Conservation (phyloP, 2,329 filamentous ascomycete species). For the Aaosphaeria arxii region DNA sequence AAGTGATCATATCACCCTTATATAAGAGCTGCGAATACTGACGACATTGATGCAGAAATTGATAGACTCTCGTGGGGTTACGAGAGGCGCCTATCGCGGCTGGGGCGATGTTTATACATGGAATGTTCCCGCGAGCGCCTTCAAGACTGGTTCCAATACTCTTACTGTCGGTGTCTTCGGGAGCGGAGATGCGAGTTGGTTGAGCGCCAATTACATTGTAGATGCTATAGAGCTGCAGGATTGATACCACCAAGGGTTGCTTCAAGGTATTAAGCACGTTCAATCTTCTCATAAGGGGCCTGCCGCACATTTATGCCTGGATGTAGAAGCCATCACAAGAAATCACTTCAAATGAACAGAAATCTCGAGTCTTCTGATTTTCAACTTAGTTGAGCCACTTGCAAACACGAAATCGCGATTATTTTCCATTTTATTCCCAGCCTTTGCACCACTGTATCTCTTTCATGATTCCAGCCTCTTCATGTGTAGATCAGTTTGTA, state of each 20-base stretch:
- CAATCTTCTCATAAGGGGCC: no score
- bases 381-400: no score
- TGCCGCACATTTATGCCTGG: no score
- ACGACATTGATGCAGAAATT: slow-evolving; percentile 8
- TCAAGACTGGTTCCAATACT: slow-evolving; percentile 15
- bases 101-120: slow-evolving; percentile 20
- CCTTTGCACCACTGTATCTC: no score
- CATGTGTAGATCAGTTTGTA: no score
- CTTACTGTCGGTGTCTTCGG: slow-evolving; percentile 17
- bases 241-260: background rate
- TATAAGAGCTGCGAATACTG: background rate
- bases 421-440: no score
- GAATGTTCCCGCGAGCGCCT: slow-evolving; percentile 17
- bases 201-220: slow-evolving; percentile 22
- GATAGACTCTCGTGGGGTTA: slow-evolving; percentile 19
- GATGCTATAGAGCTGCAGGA: slow-evolving; percentile 22
- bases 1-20: slow-evolving; percentile 1
- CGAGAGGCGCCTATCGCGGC: slow-evolving; percentile 19
- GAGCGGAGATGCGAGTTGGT: slow-evolving; percentile 15
- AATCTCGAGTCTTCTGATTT: no score
- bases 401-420: no score
- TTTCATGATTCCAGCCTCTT: no score
- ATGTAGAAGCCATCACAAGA: no score
- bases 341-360: no score
- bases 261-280: no score